Evolutionary conservation across 331 rosid genomes (phyloP), one percentile per base, ranked within the genome.

Genomic region (Ulmus americana): DNA sequence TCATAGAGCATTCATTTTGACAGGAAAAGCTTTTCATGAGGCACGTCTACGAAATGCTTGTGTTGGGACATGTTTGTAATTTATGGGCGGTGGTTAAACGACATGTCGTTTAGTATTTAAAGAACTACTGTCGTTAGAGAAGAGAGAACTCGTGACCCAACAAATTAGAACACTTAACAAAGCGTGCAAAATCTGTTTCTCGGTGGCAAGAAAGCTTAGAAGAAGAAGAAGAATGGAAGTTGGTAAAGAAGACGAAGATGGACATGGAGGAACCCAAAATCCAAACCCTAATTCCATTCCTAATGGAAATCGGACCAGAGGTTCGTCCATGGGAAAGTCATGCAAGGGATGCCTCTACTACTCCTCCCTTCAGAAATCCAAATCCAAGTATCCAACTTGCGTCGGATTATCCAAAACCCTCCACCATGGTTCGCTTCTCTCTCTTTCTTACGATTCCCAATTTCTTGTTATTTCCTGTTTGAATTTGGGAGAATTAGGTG

Each of bases 301-400:
- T 16, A 74, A 71, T 45, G 39, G 64, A 40, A 66, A 70, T 71
- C 70, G 59, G 45, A 35, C 43, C 14, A 61, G 48, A 63, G 74
- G 80, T 57, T 69, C 72, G 47, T 73, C 71, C 39, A 73, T 44
- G 58, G 95, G 86, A 49, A 88, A 79, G 63, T 81, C 98, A 8
- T 92, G 98, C 65, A 89, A 82, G 76, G 98, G 98, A 63, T 82
- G 83, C 64, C 79, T 91, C 18, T 92, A 82, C 65, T 92, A 82
- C 78, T 71, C 97, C 1, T 86, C 97, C 10, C 40, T 73, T 60
- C 95, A 77, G 51, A 89, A 83, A 76, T 76, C 91, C 68, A 83
- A 86, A 79, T 83, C 97, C 41, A 77, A 79, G 59, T 71, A 79
- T 14, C 97, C 98, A 10, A 79, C 85, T 0, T 92, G 98, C 71